Evolutionary conservation across 768 basidiomycete species (phyloP).

Genomic region (Mycena chlorophos): DNA sequence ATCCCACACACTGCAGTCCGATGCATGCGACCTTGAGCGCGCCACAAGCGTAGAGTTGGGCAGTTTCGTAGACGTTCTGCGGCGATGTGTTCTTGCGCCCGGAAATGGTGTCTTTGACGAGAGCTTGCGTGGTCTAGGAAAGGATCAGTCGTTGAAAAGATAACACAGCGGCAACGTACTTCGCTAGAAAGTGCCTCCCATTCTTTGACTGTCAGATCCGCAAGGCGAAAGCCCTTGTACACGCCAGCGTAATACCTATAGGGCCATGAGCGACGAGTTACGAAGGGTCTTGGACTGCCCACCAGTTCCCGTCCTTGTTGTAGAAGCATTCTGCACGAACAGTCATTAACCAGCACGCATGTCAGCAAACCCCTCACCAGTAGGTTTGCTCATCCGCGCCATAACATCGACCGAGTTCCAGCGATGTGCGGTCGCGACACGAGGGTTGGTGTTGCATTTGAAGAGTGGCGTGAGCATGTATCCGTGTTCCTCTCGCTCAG

Average conservation of each 20-base stretch:
- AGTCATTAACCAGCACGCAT: neutral
- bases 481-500: conserved; percentile 80
- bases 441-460: conserved; percentile 80
- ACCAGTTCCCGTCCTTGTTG: conserved; percentile 75
- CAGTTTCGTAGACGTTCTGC: conserved; percentile 73
- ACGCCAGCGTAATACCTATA: conserved; percentile 71
- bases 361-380: conserved; percentile 43
- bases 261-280: neutral
- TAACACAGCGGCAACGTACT: conserved; percentile 37
- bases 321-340: conserved; percentile 70
- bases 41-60: conserved; percentile 70
- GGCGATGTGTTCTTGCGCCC: conserved; percentile 76
- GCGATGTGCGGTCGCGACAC: conserved; percentile 72
- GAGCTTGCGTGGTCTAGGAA: conserved; percentile 57
- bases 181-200: conserved; percentile 68
- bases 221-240: conserved; percentile 66
- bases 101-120: conserved; percentile 71
- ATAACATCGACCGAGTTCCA: conserved; percentile 69
- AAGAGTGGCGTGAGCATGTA: conserved; percentile 72
- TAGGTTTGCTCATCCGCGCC: conserved; percentile 58
- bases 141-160: conserved; percentile 7
- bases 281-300: neutral
- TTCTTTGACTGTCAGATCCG: conserved; percentile 64
- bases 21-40: conserved; percentile 74
- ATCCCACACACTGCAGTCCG: conserved; percentile 74